Conservation (phyloP, 768 basidiomycete genomes). For the Bullera alba region DNA sequence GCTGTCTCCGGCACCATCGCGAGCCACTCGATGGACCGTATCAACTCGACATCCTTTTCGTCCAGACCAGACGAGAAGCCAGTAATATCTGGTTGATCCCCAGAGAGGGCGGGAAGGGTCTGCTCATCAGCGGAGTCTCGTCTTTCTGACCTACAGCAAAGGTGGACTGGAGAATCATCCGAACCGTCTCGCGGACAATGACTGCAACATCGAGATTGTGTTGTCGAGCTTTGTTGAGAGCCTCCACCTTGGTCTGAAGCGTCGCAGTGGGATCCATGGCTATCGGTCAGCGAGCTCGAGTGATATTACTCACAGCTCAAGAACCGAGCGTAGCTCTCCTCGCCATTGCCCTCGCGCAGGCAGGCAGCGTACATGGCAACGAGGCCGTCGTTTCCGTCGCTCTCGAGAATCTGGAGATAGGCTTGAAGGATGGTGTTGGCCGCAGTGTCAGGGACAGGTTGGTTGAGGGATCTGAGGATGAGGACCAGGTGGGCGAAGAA, state of each 20-base stretch:
- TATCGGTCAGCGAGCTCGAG: slow-evolving; percentile 4
- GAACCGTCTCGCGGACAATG: slow-evolving; percentile 74
- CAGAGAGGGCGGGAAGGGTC: slow-evolving; percentile 32
- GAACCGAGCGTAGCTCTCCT: slow-evolving; percentile 87
- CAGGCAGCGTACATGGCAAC: slow-evolving; percentile 92
- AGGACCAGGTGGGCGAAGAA: slow-evolving; percentile 94
- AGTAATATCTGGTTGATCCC: slow-evolving; percentile 37
- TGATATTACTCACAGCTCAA: slow-evolving; percentile 51
- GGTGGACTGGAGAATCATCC: slow-evolving; percentile 50
- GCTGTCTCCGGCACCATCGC: slow-evolving; percentile 68
- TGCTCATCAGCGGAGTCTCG: slow-evolving; percentile 2
- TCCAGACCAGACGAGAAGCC: slow-evolving; percentile 25
- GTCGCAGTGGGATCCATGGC: slow-evolving; percentile 45
- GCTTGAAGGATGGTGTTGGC: slow-evolving; percentile 77
- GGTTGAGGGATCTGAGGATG: slow-evolving; percentile 73
- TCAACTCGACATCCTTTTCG: slow-evolving; percentile 51
- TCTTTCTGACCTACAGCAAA: slow-evolving; percentile 48
- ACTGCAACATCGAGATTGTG: slow-evolving; percentile 75
- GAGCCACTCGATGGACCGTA: slow-evolving; percentile 92
- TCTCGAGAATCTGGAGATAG: slow-evolving; percentile 80
- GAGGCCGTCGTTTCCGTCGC: slow-evolving; percentile 70
- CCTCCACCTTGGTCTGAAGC: slow-evolving; percentile 58
- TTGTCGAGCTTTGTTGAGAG: slow-evolving; percentile 68
- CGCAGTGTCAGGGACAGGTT: slow-evolving; percentile 63
- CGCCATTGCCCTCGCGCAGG: slow-evolving; percentile 74